Evolutionary conservation across 163 green algal species (phyloP).

Genomic region (Prototheca wickerhamii): DNA sequence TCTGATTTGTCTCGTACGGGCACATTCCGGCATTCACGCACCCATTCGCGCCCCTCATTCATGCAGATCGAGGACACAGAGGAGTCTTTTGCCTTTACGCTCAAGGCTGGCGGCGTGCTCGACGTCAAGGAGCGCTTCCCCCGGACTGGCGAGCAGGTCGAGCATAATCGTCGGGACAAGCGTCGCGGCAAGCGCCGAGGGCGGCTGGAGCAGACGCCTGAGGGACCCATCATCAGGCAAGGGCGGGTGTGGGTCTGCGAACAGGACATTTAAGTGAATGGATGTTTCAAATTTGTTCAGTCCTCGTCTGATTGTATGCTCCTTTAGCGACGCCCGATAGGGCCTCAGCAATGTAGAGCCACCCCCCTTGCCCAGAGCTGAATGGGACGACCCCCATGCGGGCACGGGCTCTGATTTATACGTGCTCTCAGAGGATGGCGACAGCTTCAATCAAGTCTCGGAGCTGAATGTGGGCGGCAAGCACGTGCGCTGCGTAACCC

Average conservation of each 20-base stretch:
- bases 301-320: too few species aligned
- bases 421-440: conserved; percentile 17
- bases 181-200: conserved; percentile 24
- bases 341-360: too few species aligned
- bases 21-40: too few species aligned
- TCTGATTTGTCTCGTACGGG: too few species aligned
- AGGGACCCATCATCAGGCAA: conserved; percentile 20
- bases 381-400: conserved; percentile 25
- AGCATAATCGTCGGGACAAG: conserved; percentile 36
- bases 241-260: neutral
- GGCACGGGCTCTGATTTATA: conserved; percentile 30
- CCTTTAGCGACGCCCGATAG: too few species aligned
- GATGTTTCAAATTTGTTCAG: neutral
- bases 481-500: neutral
- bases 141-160: conserved; percentile 21
- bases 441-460: conserved; percentile 21
- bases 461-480: conserved; percentile 23
- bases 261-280: too few species aligned
- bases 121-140: conserved; percentile 39
- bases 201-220: conserved; percentile 10
- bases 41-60: too few species aligned
- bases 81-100: conserved; percentile 17
- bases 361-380: conserved; percentile 1
- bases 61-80: conserved; percentile 26
- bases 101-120: conserved; percentile 42